A percentile compares a stretch with the other conserved stretches of the same genome.
phyloP scores from a whole-genome alignment of 345 rosid species.

The Pistacia atlantica region DNA sequence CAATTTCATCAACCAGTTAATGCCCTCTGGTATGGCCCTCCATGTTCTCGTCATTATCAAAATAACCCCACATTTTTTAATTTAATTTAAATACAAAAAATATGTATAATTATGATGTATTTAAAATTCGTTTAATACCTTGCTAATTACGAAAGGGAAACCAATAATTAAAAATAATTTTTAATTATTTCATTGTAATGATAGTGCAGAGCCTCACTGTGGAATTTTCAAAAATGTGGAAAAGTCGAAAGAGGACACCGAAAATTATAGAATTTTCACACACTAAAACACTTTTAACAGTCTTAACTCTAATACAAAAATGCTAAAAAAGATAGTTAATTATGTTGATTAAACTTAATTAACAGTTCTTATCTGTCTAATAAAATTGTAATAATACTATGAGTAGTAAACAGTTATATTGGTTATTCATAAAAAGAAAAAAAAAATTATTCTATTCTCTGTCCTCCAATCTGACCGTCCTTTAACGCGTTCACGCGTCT shows the following conservation, averaged over 20 bases:
- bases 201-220: background rate
- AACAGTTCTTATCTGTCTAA: background rate
- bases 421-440: background rate
- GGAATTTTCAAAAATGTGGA: no score
- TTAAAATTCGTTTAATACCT: background rate
- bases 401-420: slow-evolving; percentile 2
- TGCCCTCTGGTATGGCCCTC: slow-evolving; percentile 17
- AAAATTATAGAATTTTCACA: no score
- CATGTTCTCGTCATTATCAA: slow-evolving; percentile 17
- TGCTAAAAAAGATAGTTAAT: background rate
- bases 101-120: background rate
- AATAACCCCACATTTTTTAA: background rate
- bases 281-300: no score
- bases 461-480: slow-evolving; percentile 42
- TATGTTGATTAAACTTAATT: no score
- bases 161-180: background rate
- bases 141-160: background rate
- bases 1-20: slow-evolving; percentile 26
- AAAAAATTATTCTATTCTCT: background rate
- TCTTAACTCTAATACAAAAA: no score
- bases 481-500: slow-evolving; percentile 65
- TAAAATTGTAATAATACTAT: background rate
- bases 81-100: background rate
- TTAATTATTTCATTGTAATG: background rate
- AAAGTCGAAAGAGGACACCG: background rate